These are phyloP conservation scores for Collybia nuda DNA, from an alignment of 768 basidiomycete species.

Conservation along the genomic window DNA sequence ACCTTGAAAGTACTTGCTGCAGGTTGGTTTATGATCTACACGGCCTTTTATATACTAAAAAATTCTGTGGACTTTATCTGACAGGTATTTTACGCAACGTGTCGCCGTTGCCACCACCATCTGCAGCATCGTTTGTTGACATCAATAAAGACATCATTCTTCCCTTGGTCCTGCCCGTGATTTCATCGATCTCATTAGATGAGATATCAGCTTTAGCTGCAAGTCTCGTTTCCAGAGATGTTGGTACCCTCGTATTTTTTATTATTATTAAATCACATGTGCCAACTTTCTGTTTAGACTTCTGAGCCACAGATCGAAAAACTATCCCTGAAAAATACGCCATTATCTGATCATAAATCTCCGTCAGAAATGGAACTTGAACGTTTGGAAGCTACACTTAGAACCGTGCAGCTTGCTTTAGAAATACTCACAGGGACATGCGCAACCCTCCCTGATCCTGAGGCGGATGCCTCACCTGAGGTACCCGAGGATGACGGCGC, in stretches of 20 bases:
- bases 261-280: background rate
- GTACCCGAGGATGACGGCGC: conserved; percentile 38
- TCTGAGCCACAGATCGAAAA: conserved; percentile 54
- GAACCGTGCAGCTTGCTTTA: conserved; percentile 78
- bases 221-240: conserved; percentile 52
- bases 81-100: conserved; percentile 78
- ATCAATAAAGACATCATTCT: conserved; percentile 72
- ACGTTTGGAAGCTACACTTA: conserved; percentile 64
- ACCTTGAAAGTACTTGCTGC: conserved; percentile 68
- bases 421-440: conserved; percentile 89
- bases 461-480: conserved; percentile 31
- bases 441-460: conserved; percentile 82
- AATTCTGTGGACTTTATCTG: background rate
- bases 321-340: conserved; percentile 59
- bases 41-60: background rate
- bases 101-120: conserved; percentile 71
- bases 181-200: conserved; percentile 56
- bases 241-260: conserved; percentile 22
- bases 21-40: conserved; percentile 40
- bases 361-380: conserved; percentile 70
- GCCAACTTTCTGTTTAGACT: conserved; percentile 28
- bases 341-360: conserved; percentile 78
- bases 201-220: conserved; percentile 50
- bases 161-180: conserved; percentile 66
- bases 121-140: conserved; percentile 59